Percentiles rank a stretch among this genome's conserved stretches.
Conservation (phyloP, 441 rosid genomes). For the Populus hybrid region DNA sequence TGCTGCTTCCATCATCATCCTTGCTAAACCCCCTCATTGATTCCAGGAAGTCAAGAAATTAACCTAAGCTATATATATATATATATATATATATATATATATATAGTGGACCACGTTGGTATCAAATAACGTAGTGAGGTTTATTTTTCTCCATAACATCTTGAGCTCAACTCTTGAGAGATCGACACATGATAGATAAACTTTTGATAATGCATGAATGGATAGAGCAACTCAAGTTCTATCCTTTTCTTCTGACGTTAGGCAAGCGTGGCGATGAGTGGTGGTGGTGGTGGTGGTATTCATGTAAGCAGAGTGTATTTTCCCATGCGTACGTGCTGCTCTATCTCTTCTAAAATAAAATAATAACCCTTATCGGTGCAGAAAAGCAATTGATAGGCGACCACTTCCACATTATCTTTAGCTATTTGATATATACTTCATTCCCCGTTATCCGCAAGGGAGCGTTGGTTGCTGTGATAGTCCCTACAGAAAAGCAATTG, state of each 20-base stretch:
- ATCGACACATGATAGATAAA: not conserved
- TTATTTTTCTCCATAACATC: no score
- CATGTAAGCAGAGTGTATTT: no score
- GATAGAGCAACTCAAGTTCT: not conserved
- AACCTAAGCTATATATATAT: no score
- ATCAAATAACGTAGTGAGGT: not conserved
- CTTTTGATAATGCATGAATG: not conserved
- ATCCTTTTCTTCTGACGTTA: no score
- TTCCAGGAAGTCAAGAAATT: not conserved
- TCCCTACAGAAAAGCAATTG: no score
- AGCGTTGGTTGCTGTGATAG: no score
- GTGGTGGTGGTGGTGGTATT: not conserved
- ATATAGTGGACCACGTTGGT: not conserved
- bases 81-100: no score
- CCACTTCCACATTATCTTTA: not conserved
- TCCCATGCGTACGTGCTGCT: no score
- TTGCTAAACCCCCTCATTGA: not conserved
- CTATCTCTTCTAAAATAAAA: no score
- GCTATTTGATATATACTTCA: no score
- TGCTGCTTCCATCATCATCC: not conserved
- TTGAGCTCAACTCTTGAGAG: not conserved
- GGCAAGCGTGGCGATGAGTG: not conserved
- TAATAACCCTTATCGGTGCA: no score
- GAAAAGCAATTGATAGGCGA: not conserved
- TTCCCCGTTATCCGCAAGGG: no score